Percentiles rank a stretch among this genome's conserved stretches.
phyloP scores from a whole-genome alignment of 2,329 filamentous ascomycete genomes.

The Plectosphaerella plurivora region DNA sequence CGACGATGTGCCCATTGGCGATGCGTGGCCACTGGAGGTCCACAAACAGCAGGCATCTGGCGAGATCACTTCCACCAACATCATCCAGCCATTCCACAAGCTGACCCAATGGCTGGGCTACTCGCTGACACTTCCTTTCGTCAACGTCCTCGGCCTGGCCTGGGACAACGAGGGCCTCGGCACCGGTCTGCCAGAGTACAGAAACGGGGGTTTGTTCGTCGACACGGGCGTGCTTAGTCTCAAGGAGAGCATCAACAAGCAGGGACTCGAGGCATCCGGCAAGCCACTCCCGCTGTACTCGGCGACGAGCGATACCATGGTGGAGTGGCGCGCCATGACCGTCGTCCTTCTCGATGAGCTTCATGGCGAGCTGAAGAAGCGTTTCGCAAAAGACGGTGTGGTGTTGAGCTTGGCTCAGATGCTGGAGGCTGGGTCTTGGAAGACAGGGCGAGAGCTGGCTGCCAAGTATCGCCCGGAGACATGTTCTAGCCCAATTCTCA shows the following conservation, averaged over 20 bases:
- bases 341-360: conserved; percentile 55
- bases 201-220: conserved; percentile 85
- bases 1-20: conserved; percentile 37
- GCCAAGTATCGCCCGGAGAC: conserved; percentile 75
- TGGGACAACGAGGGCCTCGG: conserved; percentile 78
- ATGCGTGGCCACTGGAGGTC: conserved; percentile 41
- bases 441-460: conserved; percentile 73
- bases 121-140: conserved; percentile 89
- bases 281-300: conserved; percentile 55
- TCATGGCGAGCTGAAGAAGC: conserved; percentile 37
- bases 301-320: conserved; percentile 55
- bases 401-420: conserved; percentile 43
- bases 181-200: conserved; percentile 86
- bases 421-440: conserved; percentile 51
- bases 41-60: conserved; percentile 12
- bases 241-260: conserved; percentile 63
- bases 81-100: conserved; percentile 86
- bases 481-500: conserved; percentile 78
- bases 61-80: conserved; percentile 13
- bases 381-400: conserved; percentile 24
- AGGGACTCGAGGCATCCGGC: conserved; percentile 57
- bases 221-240: conserved; percentile 77
- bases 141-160: conserved; percentile 71
- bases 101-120: conserved; percentile 93
- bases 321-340: conserved; percentile 63